phyloP scores from a whole-genome alignment of 805 yeast genomes.

The Huiozyma sinensis region DNA sequence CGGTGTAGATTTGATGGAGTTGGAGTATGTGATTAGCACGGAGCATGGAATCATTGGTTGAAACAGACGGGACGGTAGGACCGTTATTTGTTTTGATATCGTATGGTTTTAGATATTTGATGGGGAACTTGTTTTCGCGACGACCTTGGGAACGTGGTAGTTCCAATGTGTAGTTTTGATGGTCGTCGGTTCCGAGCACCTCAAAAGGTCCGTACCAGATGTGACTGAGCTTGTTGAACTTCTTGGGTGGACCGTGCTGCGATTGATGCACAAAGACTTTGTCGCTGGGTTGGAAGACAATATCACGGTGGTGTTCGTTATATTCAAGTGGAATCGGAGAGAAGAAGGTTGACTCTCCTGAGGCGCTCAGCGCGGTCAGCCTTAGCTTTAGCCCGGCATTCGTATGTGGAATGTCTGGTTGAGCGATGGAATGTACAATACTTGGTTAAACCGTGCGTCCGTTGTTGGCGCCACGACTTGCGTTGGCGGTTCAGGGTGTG shows the following conservation, averaged over 20 bases:
- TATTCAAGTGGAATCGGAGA: neutral
- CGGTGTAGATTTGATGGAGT: too few relatives aligned
- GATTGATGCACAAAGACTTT: neutral
- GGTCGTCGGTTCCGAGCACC: too few relatives aligned
- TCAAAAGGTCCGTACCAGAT: conserved; percentile 3
- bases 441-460: neutral
- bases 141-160: too few relatives aligned
- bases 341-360: conserved; percentile 1
- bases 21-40: too few relatives aligned
- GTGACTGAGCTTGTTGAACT: neutral
- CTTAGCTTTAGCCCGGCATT: neutral
- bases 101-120: too few relatives aligned
- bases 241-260: neutral
- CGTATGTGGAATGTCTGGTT: neutral
- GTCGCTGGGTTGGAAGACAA: neutral
- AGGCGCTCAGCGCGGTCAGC: neutral
- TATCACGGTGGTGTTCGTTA: neutral
- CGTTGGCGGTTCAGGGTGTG: neutral
- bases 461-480: neutral
- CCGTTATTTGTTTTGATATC: too few relatives aligned
- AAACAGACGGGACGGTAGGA: too few relatives aligned
- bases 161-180: too few relatives aligned
- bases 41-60: too few relatives aligned
- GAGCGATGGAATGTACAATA: neutral
- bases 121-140: too few relatives aligned